phyloP scores from a whole-genome alignment of 2,329 filamentous ascomycete genomes.

The Arthroderma uncinatum region DNA sequence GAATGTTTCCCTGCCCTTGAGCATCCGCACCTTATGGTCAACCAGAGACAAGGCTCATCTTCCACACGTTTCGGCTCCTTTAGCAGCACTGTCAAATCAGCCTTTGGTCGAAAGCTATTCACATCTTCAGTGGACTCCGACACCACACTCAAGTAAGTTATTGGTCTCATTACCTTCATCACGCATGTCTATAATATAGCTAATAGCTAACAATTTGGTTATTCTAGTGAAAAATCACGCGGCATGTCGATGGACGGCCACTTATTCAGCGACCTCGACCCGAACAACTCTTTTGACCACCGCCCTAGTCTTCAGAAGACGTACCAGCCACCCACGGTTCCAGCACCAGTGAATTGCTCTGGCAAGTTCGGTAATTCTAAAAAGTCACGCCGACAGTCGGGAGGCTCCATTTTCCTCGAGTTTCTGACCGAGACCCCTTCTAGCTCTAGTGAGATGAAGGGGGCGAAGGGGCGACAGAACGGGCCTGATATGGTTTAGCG shows the following conservation, averaged over 20 bases:
- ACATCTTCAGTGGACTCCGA: background rate
- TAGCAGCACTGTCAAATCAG: constrained; percentile 20
- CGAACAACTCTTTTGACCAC: background rate
- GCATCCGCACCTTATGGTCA: constrained; percentile 15
- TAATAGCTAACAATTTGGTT: background rate
- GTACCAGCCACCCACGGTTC: background rate
- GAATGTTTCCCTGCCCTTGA: constrained; percentile 22
- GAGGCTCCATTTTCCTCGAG: background rate
- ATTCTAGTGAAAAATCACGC: background rate
- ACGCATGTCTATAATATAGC: too few relatives aligned
- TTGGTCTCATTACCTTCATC: too few relatives aligned
- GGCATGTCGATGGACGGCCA: background rate
- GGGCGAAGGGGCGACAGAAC: background rate
- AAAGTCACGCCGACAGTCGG: background rate
- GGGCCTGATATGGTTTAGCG: background rate
- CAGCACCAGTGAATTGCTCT: background rate
- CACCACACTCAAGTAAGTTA: background rate
- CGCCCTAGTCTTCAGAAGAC: background rate
- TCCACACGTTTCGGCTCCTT: constrained; percentile 17
- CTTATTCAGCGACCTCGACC: background rate
- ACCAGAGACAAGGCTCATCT: constrained; percentile 10
- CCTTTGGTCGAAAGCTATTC: background rate
- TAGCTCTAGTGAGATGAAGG: background rate
- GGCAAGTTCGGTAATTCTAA: background rate
- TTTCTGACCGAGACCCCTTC: background rate